Evolutionary conservation across 2,329 filamentous ascomycete genomes (phyloP).

Genomic region (Cyphellophora attinorum): DNA sequence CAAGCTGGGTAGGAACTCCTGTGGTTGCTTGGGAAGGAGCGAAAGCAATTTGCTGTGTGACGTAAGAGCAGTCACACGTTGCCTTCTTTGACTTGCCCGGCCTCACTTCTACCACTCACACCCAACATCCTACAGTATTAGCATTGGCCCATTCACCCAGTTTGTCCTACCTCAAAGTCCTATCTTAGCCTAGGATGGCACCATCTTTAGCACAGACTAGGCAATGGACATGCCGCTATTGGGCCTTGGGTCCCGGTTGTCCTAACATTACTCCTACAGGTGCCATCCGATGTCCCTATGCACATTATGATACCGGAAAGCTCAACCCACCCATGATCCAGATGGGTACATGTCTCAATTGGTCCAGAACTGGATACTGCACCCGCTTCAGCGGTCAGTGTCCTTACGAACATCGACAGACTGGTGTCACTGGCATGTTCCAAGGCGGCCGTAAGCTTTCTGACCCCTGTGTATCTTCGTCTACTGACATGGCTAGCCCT

Average conservation of each 20-base stretch:
- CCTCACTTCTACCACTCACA: no score
- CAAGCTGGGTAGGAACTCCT: no score
- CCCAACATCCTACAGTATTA: no score
- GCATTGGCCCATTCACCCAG: no score
- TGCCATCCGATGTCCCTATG: conserved; percentile 8
- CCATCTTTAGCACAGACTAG: conserved; percentile 2
- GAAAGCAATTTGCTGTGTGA: no score
- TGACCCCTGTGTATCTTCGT: not conserved
- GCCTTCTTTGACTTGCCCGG: no score
- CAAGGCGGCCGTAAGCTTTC: conserved; percentile 12
- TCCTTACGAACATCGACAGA: conserved; percentile 16
- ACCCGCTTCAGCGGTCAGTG: conserved; percentile 8
- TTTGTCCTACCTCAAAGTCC: not conserved
- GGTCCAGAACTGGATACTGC: conserved; percentile 9
- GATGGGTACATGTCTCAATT: conserved; percentile 15
- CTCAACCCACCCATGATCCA: conserved; percentile 12
- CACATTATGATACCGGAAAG: conserved; percentile 16
- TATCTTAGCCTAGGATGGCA: not conserved
- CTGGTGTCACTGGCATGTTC: conserved; percentile 14
- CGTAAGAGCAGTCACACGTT: no score
- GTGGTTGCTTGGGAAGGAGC: no score
- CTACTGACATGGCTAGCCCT: conserved; percentile 7
- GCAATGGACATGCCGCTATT: conserved; percentile 15
- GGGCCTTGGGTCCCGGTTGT: conserved; percentile 15
- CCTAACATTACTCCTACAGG: conserved; percentile 9